These are phyloP conservation scores for Nemania sp. DNA, from an alignment of 2,329 filamentous ascomycete species.

Conservation along the genomic window DNA sequence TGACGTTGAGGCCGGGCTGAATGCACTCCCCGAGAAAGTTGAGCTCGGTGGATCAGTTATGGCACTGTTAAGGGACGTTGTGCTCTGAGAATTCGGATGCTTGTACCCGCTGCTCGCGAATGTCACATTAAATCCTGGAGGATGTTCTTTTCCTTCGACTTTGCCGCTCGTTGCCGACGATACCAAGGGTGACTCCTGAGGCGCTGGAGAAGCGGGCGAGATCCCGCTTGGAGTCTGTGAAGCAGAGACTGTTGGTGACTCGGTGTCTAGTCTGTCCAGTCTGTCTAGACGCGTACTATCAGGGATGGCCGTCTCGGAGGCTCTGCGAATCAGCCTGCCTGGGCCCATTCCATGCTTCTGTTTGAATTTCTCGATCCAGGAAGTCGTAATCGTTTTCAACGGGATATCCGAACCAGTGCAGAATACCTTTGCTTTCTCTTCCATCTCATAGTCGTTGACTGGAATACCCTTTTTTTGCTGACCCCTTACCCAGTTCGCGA, in stretches of 20 bases:
- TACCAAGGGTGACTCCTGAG: conserved; percentile 66
- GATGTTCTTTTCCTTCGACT: conserved; percentile 68
- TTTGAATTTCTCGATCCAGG: conserved; percentile 95
- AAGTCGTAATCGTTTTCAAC: conserved; percentile 69
- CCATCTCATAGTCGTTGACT: conserved; percentile 78
- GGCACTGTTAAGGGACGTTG: conserved; percentile 67
- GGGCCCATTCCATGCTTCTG: conserved; percentile 70
- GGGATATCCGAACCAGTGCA: conserved; percentile 73
- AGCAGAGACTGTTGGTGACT: conserved; percentile 57
- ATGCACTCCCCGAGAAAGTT: conserved; percentile 70
- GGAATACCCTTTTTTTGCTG: conserved; percentile 74
- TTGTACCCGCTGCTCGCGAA: conserved; percentile 59
- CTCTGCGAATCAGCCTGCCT: conserved; percentile 56
- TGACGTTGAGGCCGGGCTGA: conserved; percentile 74
- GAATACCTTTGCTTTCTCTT: conserved; percentile 82
- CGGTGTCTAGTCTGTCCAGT: conserved; percentile 55
- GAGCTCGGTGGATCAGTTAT: conserved; percentile 66
- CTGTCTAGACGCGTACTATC: conserved; percentile 63
- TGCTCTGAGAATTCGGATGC: conserved; percentile 67
- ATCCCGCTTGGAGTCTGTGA: conserved; percentile 66
- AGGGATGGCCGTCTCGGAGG: conserved; percentile 71
- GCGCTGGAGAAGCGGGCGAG: conserved; percentile 74
- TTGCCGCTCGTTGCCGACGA: conserved; percentile 67
- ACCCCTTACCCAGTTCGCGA: conserved; percentile 85
- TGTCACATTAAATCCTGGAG: conserved; percentile 59